Conservation (phyloP, 257 asterid species). For the Avicennia marina region DNA sequence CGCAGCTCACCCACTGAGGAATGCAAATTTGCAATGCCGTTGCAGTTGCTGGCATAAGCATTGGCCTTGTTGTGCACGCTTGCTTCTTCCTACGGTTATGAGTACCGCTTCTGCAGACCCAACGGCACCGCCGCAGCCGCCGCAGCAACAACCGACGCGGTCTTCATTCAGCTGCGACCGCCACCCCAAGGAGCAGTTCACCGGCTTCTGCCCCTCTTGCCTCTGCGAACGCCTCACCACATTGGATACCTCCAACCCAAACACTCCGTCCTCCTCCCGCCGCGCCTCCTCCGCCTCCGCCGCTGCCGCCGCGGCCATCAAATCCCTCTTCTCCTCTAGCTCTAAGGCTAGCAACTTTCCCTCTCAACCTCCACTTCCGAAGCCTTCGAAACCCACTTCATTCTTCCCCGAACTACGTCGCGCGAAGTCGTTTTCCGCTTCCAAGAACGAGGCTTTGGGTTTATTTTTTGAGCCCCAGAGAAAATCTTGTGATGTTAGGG, state of each 20-base stretch:
- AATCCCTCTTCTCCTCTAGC: slow-evolving; percentile 49
- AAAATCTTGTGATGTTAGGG: no score
- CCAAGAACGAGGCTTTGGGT: slow-evolving; percentile 76
- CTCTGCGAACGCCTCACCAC: slow-evolving; percentile 92
- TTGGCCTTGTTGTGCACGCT: no score
- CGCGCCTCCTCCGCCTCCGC: slow-evolving; percentile 78
- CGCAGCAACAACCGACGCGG: slow-evolving; percentile 84
- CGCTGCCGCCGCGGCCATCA: slow-evolving; percentile 42
- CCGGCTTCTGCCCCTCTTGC: slow-evolving; percentile 90
- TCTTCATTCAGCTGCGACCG: slow-evolving; percentile 96
- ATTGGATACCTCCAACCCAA: slow-evolving; percentile 64
- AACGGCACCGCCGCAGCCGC: slow-evolving; percentile 51
- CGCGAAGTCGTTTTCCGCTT: slow-evolving; percentile 83
- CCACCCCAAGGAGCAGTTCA: slow-evolving; percentile 81
- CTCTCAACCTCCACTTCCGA: slow-evolving; percentile 44
- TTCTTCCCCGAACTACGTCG: slow-evolving; percentile 82
- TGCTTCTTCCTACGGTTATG: slow-evolving; percentile 63
- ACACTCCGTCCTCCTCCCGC: slow-evolving; percentile 74
- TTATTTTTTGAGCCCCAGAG: slow-evolving; percentile 38
- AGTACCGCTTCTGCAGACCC: slow-evolving; percentile 78
- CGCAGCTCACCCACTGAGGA: no score
- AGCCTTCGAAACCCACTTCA: slow-evolving; percentile 43
- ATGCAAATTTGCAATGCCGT: no score
- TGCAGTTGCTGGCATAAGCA: no score
- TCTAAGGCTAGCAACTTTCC: slow-evolving; percentile 21